Conservation (phyloP, 805 yeast species). For the Yueomyces sinensis region DNA sequence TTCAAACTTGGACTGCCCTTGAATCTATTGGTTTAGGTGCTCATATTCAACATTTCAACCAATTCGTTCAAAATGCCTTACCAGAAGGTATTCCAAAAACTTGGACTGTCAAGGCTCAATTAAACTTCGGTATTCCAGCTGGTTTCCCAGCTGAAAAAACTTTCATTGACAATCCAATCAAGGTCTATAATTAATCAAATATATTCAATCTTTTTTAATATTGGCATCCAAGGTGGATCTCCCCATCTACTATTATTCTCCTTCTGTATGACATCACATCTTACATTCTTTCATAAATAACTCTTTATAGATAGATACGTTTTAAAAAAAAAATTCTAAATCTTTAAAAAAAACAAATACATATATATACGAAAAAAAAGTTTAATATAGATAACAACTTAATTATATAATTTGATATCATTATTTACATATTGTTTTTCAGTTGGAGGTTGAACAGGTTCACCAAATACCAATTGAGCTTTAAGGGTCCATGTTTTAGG, state of each 20-base stretch:
- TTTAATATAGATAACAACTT: no score
- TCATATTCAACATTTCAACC: constrained; percentile 41
- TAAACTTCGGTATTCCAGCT: constrained; percentile 35
- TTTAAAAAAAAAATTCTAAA: no score
- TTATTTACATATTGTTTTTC: constrained; percentile 38
- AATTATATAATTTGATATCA: no score
- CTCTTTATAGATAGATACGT: no score
- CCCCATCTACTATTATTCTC: no score
- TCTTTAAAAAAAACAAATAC: no score
- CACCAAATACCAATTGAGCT: constrained; percentile 40
- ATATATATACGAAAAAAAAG: no score
- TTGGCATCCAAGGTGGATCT: no score
- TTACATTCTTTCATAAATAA: no score
- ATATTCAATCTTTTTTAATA: no score
- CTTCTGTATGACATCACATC: no score
- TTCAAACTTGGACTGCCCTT: constrained; percentile 36
- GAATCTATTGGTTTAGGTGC: constrained; percentile 34
- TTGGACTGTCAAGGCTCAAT: constrained; percentile 36
- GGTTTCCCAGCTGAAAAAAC: constrained; percentile 27
- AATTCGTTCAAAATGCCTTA: constrained; percentile 28
- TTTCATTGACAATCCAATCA: constrained; percentile 31
- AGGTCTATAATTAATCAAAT: constrained; percentile 19
- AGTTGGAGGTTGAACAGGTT: constrained; percentile 25
- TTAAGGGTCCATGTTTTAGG: constrained; percentile 33
- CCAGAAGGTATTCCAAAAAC: constrained; percentile 27